Conservation (phyloP, 441 rosid genomes). For the Populus trichocarpa region DNA sequence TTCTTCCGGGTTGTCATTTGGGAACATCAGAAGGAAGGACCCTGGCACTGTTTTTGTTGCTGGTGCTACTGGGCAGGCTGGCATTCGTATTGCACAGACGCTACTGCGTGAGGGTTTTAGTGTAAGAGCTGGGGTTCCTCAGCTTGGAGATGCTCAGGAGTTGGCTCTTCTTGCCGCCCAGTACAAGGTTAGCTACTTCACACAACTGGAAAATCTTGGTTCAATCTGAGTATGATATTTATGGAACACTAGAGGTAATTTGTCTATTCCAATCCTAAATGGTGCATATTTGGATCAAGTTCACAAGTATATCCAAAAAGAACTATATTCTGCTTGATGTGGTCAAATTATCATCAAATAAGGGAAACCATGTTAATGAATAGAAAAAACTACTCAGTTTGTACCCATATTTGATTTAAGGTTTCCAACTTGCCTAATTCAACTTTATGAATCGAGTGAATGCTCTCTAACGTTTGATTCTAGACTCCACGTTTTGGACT, state of each 20-base stretch:
- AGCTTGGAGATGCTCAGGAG: constrained; percentile 80
- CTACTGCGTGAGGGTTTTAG: constrained; percentile 73
- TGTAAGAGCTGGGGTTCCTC: constrained; percentile 89
- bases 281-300: background rate
- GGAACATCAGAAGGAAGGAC: constrained; percentile 63
- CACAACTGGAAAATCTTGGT: background rate
- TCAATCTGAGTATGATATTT: background rate
- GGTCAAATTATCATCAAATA: background rate
- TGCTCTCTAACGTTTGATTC: background rate
- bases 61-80: constrained; percentile 93
- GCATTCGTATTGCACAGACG: constrained; percentile 71
- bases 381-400: background rate
- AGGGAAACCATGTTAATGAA: background rate
- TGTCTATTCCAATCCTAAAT: background rate
- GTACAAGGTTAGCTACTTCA: constrained; percentile 57
- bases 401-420: background rate
- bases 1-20: constrained; percentile 54
- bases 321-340: background rate
- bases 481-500: background rate
- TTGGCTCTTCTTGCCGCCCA: constrained; percentile 75
- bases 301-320: background rate
- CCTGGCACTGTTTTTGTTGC: constrained; percentile 87
- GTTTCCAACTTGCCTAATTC: background rate
- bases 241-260: background rate
- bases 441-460: background rate